Evolutionary conservation across 352 stramenopile species (phyloP), one percentile per base, ranked within the genome.

Genomic region (Phytophthora capsici): DNA sequence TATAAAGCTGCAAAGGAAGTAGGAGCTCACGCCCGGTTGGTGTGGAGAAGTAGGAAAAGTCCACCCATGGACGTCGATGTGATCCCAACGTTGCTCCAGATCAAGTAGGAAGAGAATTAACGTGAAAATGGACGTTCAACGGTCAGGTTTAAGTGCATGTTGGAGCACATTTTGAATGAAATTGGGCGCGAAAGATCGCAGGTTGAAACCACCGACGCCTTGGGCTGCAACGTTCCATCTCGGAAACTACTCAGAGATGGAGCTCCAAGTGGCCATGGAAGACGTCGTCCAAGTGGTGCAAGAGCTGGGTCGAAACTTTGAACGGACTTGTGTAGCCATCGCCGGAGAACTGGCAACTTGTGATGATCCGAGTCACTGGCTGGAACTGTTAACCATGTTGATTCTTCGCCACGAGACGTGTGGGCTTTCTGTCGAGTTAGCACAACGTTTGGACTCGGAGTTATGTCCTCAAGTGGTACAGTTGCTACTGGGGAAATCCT

Each of bases 391-490:
- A 5, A 40, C 56, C 19, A 20, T 66, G 48, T 17, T 67, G 17
- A 12, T 47, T 12, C 3, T 25, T 3, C 30, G 25, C 36, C 3
- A n/a, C 6, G 19, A 26, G 44, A 16, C 12, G 19, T 30, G 7
- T 56, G 46, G 38, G 46, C 44, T 82, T 10, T 53, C 74, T 1
- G 19, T 49, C 0, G 77, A 80, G 4, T 22, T 80, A 2, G 22
- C 44, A 7, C 66, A 89, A 13, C 79, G 73, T 3, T 57, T 92
- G 17, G 77, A 85, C 23, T 67, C 44, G 3, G 80, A 87, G 16
- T 78, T 93, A 14, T 46, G 91, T 12, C 82, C 80, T 6, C 80
- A 91, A 40, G 51, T 84, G 14, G 75, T 87, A 36, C 82, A 89
- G 40, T 36, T 89, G 20, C 44, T 92, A 23, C 55, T 94, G 17